Percentiles rank a stretch among this genome's conserved stretches.
Conservation (phyloP, 192 early-diverging fungal genomes). For the Entophlyctis helioformis region DNA sequence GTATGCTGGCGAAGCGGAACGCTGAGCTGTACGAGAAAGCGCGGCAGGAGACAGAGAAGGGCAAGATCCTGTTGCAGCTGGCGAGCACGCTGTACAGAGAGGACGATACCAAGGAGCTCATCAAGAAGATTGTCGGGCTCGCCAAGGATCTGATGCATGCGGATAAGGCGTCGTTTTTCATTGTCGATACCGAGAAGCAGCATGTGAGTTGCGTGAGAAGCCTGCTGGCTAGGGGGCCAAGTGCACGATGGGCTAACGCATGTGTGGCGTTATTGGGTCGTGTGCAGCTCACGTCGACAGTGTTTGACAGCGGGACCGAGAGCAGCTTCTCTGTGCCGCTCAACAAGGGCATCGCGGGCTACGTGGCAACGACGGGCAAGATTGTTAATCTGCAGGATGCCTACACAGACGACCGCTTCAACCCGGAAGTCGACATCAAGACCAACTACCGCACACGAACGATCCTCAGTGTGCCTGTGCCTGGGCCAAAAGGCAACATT, state of each 20-base stretch:
- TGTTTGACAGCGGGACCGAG: constrained; percentile 10
- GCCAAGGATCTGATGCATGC: constrained; percentile 10
- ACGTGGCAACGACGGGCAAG: constrained; percentile 7
- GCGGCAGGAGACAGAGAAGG: constrained; percentile 5
- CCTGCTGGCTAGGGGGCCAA: background rate
- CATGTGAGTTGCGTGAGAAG: no score
- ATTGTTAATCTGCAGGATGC: constrained; percentile 13
- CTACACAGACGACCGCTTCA: constrained; percentile 12
- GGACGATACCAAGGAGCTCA: background rate
- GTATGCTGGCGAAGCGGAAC: background rate
- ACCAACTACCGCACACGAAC: constrained; percentile 15
- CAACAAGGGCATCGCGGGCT: constrained; percentile 6
- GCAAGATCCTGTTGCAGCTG: constrained; percentile 7
- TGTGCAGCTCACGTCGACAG: constrained; percentile 2
- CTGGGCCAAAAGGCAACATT: constrained; percentile 15
- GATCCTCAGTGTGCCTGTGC: constrained; percentile 21
- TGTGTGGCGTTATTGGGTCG: no score
- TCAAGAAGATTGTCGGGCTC: constrained; percentile 8
- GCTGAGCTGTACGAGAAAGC: background rate
- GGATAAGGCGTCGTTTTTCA: constrained; percentile 5
- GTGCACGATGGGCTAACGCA: no score
- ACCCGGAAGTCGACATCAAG: constrained; percentile 6
- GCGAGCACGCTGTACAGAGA: constrained; percentile 7
- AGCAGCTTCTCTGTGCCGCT: background rate
- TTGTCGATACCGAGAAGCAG: constrained; percentile 9